Base-by-base conservation (phyloP, 1,139 yeast genomes). In the Suhomyces bokatorum region DNA sequence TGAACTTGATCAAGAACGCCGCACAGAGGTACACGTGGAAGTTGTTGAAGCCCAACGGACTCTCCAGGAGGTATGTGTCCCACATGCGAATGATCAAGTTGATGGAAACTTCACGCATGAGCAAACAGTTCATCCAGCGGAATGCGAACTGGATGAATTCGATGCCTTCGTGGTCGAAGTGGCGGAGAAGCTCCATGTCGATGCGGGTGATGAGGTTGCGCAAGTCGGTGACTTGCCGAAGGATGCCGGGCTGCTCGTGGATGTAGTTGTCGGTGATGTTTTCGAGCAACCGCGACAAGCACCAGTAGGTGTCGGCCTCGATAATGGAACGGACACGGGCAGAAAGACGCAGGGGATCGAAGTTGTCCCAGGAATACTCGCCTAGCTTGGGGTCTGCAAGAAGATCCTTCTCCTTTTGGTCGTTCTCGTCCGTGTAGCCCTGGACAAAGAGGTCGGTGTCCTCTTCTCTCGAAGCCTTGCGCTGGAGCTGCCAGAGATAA, bases 1-100 rank as follows among this genome's bases (percentile, higher is more conserved):
- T 81, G 82, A 96, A 93, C 59, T 88, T 86, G 46, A 91, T 86
- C 56, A 93, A 70, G 59, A 93, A 93, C 11, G 99, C 98, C n/a
- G 98, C 97, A 69, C 99, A 93, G 4, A 93, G 99, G 61, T 93
- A 93, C 8, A 93, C 90, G 63, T 93, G 99, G 66, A 95, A 93
- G 56, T 85, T 89, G 52, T 89, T 88, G 60, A 93, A 87, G 4
- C 98, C 97, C 31, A 86, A 77, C 0, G 93, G 85, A 5, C 87
- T 87, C 62, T 93, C 97, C 41, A 96, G 83, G 43, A 93, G 68
- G 62, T 93, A 93, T 0, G 99, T 91, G 61, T 93, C 99, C 99
- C 99, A 93, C 96, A 93, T 93, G 44, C 99, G 75, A 26, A 90
- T 82, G 8, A 93, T 87, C 48, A 89, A 77, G 32, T 75, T 73